phyloP scores from a whole-genome alignment of 352 stramenopile species.

The Peronospora tabacina region DNA sequence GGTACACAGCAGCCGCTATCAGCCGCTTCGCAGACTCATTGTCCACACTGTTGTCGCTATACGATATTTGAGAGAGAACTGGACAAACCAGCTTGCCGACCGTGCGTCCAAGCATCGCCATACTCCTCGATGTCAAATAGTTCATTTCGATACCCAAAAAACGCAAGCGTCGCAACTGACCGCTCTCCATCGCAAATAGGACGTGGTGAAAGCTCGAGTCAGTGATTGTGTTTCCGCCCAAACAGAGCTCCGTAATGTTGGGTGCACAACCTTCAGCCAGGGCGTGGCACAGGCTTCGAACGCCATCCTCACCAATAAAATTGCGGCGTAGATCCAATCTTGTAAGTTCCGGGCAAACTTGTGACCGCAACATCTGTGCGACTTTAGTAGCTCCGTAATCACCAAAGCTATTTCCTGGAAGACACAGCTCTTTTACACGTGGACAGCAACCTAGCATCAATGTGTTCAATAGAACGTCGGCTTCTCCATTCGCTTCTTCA shows the following conservation, averaged over 20 bases:
- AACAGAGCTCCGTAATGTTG: slow-evolving; percentile 63
- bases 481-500: slow-evolving; percentile 77
- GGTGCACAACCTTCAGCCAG: slow-evolving; percentile 62
- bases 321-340: slow-evolving; percentile 75
- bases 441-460: slow-evolving; percentile 75
- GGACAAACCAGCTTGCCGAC: slow-evolving; percentile 78
- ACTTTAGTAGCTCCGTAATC: slow-evolving; percentile 80
- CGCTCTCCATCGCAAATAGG: slow-evolving; percentile 74
- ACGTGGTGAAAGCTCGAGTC: slow-evolving; percentile 82
- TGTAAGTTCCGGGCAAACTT: slow-evolving; percentile 69
- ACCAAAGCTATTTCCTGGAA: slow-evolving; percentile 79
- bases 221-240: slow-evolving; percentile 76
- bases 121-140: slow-evolving; percentile 72
- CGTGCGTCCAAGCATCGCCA: slow-evolving; percentile 79
- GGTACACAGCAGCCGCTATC: slow-evolving; percentile 67
- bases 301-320: slow-evolving; percentile 78
- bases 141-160: slow-evolving; percentile 85
- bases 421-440: slow-evolving; percentile 64
- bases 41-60: slow-evolving; percentile 78
- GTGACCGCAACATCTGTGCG: slow-evolving; percentile 72
- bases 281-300: slow-evolving; percentile 61
- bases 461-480: slow-evolving; percentile 72
- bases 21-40: slow-evolving; percentile 67
- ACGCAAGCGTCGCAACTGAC: slow-evolving; percentile 44
- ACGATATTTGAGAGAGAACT: slow-evolving; percentile 79